phyloP scores from a whole-genome alignment of 495 filamentous ascomycete genomes.

The Penicillium soppii region DNA sequence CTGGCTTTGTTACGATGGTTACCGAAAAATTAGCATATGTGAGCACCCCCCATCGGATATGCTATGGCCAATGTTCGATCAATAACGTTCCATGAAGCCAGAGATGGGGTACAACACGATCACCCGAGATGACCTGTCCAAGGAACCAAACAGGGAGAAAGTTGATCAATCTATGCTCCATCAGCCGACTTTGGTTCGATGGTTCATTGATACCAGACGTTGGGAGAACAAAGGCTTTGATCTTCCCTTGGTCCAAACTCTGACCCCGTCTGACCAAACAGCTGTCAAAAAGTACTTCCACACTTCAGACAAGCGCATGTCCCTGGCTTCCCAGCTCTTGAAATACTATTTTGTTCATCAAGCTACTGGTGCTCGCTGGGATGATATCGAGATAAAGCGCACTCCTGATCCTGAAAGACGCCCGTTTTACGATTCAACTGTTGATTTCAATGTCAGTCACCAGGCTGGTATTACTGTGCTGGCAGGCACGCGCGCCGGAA shows the following conservation, averaged over 20 bases:
- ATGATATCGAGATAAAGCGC: slow-evolving; percentile 57
- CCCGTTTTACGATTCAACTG: slow-evolving; percentile 56
- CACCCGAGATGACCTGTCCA: slow-evolving; percentile 6
- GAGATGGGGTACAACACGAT: slow-evolving; percentile 17
- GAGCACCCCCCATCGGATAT: background rate
- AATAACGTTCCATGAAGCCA: background rate
- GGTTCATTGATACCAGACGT: slow-evolving; percentile 46
- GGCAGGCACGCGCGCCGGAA: slow-evolving; percentile 45
- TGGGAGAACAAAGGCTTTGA: slow-evolving; percentile 28
- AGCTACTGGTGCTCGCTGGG: slow-evolving; percentile 65
- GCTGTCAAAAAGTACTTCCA: slow-evolving; percentile 39
- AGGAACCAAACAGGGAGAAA: background rate
- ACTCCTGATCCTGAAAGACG: slow-evolving; percentile 58
- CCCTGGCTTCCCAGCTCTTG: slow-evolving; percentile 71
- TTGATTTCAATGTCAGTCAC: slow-evolving; percentile 88
- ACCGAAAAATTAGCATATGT: too few species aligned
- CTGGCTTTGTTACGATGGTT: too few species aligned
- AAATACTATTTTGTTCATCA: slow-evolving; percentile 73
- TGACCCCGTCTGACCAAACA: slow-evolving; percentile 35
- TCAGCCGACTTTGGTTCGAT: slow-evolving; percentile 30
- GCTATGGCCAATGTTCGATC: background rate
- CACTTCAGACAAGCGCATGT: slow-evolving; percentile 44
- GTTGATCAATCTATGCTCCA: background rate
- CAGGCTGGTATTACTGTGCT: slow-evolving; percentile 76
- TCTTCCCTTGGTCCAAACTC: slow-evolving; percentile 37